Conservation (phyloP, 2,329 filamentous ascomycete genomes). For the Uncinocarpus reesii region DNA sequence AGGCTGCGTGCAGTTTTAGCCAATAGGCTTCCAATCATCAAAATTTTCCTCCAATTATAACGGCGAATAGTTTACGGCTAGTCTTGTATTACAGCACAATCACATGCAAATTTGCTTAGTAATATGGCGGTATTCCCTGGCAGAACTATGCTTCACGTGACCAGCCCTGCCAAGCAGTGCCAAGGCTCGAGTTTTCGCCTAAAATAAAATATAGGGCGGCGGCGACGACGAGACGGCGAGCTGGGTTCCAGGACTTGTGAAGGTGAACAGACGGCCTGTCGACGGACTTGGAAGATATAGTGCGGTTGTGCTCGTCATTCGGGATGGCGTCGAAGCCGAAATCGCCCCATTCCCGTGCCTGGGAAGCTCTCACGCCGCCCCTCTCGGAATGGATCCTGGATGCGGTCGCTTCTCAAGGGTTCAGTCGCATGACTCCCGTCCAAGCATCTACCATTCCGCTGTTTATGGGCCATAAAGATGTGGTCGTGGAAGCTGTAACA, state of each 20-base stretch:
- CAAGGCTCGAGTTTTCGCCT: not conserved
- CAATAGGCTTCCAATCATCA: not conserved
- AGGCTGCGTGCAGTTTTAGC: not conserved
- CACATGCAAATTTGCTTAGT: not conserved
- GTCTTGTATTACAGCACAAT: not conserved
- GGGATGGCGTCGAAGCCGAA: slow-evolving; percentile 36
- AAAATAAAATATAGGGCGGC: not conserved
- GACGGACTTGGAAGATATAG: not conserved
- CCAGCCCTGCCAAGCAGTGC: slow-evolving; percentile 3
- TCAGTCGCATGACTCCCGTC: slow-evolving; percentile 82
- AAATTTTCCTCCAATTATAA: not conserved
- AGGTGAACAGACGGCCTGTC: no score
- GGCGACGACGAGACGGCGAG: not conserved
- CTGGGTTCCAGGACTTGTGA: no score
- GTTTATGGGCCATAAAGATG: slow-evolving; percentile 81
- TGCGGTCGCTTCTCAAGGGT: slow-evolving; percentile 73
- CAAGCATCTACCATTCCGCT: slow-evolving; percentile 84
- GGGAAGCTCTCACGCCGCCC: slow-evolving; percentile 59
- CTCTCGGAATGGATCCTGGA: slow-evolving; percentile 77
- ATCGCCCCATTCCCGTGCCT: slow-evolving; percentile 44
- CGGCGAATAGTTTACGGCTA: not conserved
- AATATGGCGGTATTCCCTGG: not conserved
- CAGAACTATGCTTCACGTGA: not conserved
- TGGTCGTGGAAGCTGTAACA: slow-evolving; percentile 86
- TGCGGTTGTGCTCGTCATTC: no score